Conservation (phyloP, 805 yeast genomes). For the Saccharomycopsis microspora region DNA sequence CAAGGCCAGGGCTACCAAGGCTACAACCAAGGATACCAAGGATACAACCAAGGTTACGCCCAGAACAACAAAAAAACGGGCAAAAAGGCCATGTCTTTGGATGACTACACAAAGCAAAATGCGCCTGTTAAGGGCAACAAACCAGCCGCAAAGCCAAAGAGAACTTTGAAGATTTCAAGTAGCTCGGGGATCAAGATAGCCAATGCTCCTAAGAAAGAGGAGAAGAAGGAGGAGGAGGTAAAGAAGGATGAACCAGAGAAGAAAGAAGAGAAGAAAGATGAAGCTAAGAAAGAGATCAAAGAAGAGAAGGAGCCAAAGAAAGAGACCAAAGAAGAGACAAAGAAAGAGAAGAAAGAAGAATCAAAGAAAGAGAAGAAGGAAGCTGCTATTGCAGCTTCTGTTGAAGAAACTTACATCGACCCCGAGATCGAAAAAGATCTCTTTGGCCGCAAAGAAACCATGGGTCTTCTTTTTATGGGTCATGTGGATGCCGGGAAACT, state of each 20-base stretch:
- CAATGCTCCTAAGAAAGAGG: constrained; percentile 31
- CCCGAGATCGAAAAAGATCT: constrained; percentile 81
- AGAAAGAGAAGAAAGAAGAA: constrained; percentile 16
- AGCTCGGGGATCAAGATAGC: constrained; percentile 56
- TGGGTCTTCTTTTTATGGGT: constrained; percentile 97
- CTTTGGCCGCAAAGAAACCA: constrained; percentile 96
- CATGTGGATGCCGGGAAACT: constrained; percentile 99
- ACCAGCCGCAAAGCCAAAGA: constrained; percentile 45
- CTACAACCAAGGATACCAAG: constrained; percentile 18
- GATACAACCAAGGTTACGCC: constrained; percentile 18
- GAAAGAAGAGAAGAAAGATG: constrained; percentile 18
- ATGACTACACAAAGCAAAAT: constrained; percentile 69
- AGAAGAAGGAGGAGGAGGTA: constrained; percentile 21
- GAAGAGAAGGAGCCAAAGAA: constrained; percentile 15
- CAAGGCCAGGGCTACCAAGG: constrained; percentile 21
- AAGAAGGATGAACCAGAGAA: constrained; percentile 20
- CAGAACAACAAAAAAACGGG: constrained; percentile 17
- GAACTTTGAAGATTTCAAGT: constrained; percentile 53
- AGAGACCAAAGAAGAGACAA: constrained; percentile 16
- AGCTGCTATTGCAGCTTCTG: constrained; percentile 15
- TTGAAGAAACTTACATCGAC: constrained; percentile 61
- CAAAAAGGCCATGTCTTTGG: constrained; percentile 55
- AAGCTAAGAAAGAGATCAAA: constrained; percentile 17
- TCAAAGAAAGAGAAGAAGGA: constrained; percentile 16
- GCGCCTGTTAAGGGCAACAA: constrained; percentile 23